These are phyloP conservation scores for Russula earlei DNA, from an alignment of 768 basidiomycete species.

Conservation along the genomic window DNA sequence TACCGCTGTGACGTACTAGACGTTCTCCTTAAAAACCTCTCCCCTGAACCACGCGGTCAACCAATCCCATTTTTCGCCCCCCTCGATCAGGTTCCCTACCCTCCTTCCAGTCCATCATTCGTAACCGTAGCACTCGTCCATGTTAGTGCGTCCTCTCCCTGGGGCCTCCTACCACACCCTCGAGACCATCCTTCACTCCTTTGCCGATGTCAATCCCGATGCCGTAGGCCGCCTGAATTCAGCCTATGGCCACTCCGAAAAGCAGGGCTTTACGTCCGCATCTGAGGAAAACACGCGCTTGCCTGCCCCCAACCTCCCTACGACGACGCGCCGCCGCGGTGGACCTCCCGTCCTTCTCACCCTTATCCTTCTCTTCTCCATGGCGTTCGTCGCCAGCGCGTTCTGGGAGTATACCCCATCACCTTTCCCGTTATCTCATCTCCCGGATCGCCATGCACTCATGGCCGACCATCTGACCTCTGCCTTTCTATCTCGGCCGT, in stretches of 20 bases:
- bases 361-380: neutral
- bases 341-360: neutral
- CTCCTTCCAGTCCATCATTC: neutral
- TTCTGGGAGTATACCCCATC: neutral
- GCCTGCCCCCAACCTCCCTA: no score
- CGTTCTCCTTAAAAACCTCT: no score
- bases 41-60: no score
- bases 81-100: no score
- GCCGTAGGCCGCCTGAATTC: neutral
- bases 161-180: conserved; percentile 8
- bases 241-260: neutral
- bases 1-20: no score
- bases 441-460: neutral
- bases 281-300: neutral
- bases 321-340: neutral
- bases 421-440: neutral
- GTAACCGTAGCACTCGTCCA: neutral
- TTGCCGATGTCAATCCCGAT: conserved; percentile 1
- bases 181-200: neutral
- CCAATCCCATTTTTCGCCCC: neutral
- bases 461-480: neutral
- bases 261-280: neutral
- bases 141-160: conserved; percentile 2
- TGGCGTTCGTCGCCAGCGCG: conserved; percentile 5
- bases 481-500: neutral